Evolutionary conservation across 2,329 filamentous ascomycete genomes (phyloP), one percentile per base, ranked within the genome.

Genomic region (Colletotrichum graminicola): DNA sequence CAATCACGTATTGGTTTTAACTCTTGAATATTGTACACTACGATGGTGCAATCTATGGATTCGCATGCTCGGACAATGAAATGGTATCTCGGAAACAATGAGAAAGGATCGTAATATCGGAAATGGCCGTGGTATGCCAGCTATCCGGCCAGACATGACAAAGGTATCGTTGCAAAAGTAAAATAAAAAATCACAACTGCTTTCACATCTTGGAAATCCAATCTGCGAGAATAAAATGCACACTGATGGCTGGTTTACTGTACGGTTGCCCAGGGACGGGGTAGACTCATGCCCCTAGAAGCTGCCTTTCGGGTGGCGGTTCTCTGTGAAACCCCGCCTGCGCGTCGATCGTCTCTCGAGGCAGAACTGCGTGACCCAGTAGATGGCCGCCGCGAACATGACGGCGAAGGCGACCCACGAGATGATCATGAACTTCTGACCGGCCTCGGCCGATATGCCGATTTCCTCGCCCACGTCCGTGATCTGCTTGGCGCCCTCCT

Each of bases 371-470:
- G 69, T 76, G 1, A 77, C 29, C 86, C 86, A 88, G 75, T 83
- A 87, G 3, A 80, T 34, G 5, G 80, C 67, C 0, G 81, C 76
- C 1, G 79, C 72, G 4, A 81, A 75, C 82, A 87, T 86, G 71
- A 84, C 77, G 4, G 76, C 84, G 21, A 85, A 82, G 1, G 85
- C 80, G 5, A 84, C 80, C 86, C 86, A 88, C 6, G 81, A 81
- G 49, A 88, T 75, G 41, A 75, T 79, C 74, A 83, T 79, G 73
- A 88, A 86, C 77, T 84, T 83, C 54, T 62, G 75, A 10, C 87
- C 86, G 14, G 78, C 74, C 16, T 77, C 73, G 0, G 84, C 86
- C 2, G 81, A 79, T 29, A 89, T 78, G 52, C 86, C 86, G 21
- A 85, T 78, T 3, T 81, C 79, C 16, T 82, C 79, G 66, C 85